phyloP scores from a whole-genome alignment of 768 basidiomycete species.

The Sporobolomyces roseus region DNA sequence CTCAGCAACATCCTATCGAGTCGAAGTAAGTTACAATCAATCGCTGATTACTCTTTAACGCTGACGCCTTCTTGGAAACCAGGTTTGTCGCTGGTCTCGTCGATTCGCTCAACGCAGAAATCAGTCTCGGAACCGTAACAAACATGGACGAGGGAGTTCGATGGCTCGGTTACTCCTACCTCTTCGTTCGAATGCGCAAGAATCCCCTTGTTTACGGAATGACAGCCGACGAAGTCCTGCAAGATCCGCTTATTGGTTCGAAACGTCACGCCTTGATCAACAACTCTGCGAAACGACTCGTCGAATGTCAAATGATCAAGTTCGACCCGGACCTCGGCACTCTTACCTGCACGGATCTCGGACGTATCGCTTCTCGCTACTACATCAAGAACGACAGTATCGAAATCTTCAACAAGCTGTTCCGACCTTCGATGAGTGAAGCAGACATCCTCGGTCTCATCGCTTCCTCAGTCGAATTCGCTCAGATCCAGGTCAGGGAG shows the following conservation, averaged over 20 bases:
- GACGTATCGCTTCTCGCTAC: slow-evolving; percentile 94
- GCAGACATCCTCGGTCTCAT: slow-evolving; percentile 85
- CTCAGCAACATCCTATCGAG: slow-evolving; percentile 79
- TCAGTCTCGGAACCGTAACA: slow-evolving; percentile 87
- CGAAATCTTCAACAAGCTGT: slow-evolving; percentile 74
- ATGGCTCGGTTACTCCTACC: slow-evolving; percentile 96
- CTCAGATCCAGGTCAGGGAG: slow-evolving; percentile 90
- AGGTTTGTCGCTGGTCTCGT: slow-evolving; percentile 77
- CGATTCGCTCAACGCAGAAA: slow-evolving; percentile 91
- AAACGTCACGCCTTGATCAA: slow-evolving; percentile 67
- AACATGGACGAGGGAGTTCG: slow-evolving; percentile 78
- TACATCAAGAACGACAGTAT: slow-evolving; percentile 83
- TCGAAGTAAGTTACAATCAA: slow-evolving; percentile 74
- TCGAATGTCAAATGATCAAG: slow-evolving; percentile 72
- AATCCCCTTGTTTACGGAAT: slow-evolving; percentile 71
- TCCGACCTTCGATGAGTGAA: slow-evolving; percentile 80
- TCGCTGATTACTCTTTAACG: no score
- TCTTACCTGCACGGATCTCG: slow-evolving; percentile 78
- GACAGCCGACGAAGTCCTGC: slow-evolving; percentile 59
- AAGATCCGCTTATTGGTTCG: slow-evolving; percentile 69
- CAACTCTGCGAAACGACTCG: slow-evolving; percentile 64
- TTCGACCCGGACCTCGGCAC: slow-evolving; percentile 60
- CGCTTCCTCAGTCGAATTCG: slow-evolving; percentile 89
- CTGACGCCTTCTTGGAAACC: not conserved
- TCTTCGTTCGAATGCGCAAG: slow-evolving; percentile 88